phyloP scores from a whole-genome alignment of 2,329 filamentous ascomycete species.

The Aspergillus oerlinghausenensis region DNA sequence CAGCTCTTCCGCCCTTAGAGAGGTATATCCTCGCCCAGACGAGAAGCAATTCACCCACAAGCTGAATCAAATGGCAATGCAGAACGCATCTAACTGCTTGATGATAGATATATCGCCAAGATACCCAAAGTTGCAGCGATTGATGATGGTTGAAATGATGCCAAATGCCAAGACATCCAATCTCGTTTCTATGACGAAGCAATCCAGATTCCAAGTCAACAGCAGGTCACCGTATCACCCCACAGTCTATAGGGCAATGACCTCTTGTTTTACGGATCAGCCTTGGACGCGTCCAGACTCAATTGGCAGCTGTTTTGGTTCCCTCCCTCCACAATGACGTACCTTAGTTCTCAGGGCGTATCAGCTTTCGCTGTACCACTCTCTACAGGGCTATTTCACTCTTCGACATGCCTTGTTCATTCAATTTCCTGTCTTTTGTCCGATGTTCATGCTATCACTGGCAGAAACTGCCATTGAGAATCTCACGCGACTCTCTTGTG shows the following conservation, averaged over 20 bases:
- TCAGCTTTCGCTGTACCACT: neutral
- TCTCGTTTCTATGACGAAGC: neutral
- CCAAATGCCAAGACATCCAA: neutral
- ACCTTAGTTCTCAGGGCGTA: conserved; percentile 4
- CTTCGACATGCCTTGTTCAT: neutral
- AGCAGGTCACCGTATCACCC: neutral
- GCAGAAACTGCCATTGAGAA: neutral
- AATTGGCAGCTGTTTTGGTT: conserved; percentile 4
- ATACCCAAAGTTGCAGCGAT: no score
- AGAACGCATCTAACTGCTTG: no score
- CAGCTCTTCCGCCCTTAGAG: no score
- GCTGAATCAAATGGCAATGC: no score
- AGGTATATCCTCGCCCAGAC: no score
- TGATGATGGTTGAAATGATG: neutral
- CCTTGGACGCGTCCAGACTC: neutral
- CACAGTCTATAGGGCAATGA: neutral
- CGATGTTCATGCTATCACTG: neutral
- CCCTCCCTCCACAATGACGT: conserved; percentile 34
- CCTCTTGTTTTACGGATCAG: neutral
- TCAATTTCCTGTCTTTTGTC: neutral
- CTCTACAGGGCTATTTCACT: conserved; percentile 3
- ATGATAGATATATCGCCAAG: no score
- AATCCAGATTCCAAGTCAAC: neutral
- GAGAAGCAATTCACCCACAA: no score
- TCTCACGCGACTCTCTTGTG: neutral